Evolutionary conservation across 768 basidiomycete species (phyloP).

Genomic region (Scleroderma bovista): DNA sequence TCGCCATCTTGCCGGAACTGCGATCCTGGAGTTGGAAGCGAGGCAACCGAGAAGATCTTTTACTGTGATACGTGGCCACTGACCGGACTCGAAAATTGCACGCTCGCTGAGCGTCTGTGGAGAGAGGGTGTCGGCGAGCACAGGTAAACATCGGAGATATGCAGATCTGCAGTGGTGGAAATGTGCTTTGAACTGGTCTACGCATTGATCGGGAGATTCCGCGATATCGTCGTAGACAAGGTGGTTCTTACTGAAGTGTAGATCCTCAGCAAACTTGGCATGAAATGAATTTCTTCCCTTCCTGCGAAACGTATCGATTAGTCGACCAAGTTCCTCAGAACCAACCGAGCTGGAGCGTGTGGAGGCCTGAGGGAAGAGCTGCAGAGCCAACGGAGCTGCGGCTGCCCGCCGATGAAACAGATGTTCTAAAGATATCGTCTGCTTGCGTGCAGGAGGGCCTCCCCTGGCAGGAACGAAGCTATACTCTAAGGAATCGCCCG

Average conservation of each 20-base stretch:
- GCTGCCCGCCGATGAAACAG: conserved; percentile 3
- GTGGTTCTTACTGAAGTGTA: background rate
- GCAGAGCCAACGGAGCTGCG: background rate
- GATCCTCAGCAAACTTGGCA: background rate
- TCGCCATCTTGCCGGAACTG: background rate
- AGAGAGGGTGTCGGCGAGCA: background rate
- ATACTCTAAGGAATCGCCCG: background rate
- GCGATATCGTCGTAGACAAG: conserved; percentile 3
- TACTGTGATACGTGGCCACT: background rate
- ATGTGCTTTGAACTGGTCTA: background rate
- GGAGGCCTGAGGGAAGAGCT: background rate
- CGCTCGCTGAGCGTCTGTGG: background rate
- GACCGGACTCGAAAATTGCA: background rate
- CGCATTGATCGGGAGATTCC: background rate
- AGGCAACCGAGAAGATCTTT: background rate
- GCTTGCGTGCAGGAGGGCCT: background rate
- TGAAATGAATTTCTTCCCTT: background rate
- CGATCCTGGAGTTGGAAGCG: background rate
- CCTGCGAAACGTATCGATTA: background rate
- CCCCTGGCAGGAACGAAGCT: background rate
- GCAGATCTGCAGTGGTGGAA: no score
- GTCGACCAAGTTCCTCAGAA: background rate
- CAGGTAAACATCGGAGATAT: no score
- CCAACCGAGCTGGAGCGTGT: background rate
- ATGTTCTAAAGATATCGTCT: background rate